Evolutionary conservation across 108 stramenopile genomes (phyloP).

Genomic region (Fistulifera solaris): DNA sequence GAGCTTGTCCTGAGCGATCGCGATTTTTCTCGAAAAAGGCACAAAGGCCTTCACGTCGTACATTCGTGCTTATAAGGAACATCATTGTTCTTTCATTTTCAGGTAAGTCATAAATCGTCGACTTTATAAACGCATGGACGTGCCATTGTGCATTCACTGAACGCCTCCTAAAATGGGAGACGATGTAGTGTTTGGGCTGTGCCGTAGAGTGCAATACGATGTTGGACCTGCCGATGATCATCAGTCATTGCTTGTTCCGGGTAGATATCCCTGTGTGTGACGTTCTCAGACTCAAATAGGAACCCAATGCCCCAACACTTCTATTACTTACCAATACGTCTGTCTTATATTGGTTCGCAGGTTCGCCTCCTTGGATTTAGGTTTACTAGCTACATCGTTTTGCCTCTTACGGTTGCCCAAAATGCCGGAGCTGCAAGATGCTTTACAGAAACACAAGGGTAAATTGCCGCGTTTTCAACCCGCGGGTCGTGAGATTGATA

Average conservation of each 20-base stretch:
- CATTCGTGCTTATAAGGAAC: slow-evolving; percentile 95
- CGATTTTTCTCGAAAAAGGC: slow-evolving; percentile 93
- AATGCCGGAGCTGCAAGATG: slow-evolving; percentile 92
- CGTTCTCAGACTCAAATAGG: slow-evolving; percentile 25
- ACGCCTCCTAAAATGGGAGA: slow-evolving; percentile 2
- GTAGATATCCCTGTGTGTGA: slow-evolving; percentile 39
- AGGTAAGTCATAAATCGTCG: slow-evolving; percentile 32
- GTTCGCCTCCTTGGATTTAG: slow-evolving; percentile 88
- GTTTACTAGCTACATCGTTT: slow-evolving; percentile 80
- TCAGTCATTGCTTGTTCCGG: slow-evolving; percentile 39
- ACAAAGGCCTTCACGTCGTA: slow-evolving; percentile 92
- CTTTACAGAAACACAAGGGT: slow-evolving; percentile 26
- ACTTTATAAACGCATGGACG: slow-evolving; percentile 9
- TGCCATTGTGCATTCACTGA: slow-evolving; percentile 10
- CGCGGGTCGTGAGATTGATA: slow-evolving; percentile 71
- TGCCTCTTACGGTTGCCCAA: slow-evolving; percentile 91
- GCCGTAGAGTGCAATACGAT: slow-evolving; percentile 18
- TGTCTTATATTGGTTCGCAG: slow-evolving; percentile 27
- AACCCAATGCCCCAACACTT: slow-evolving; percentile 67
- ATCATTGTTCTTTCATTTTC: slow-evolving; percentile 86
- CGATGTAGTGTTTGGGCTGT: slow-evolving; percentile 12
- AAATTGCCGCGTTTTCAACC: slow-evolving; percentile 52
- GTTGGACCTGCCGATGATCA: slow-evolving; percentile 25
- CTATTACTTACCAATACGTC: not conserved
- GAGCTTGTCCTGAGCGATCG: slow-evolving; percentile 76